Conservation (phyloP, 129 eudicot species). For the Erigeron canadensis region DNA sequence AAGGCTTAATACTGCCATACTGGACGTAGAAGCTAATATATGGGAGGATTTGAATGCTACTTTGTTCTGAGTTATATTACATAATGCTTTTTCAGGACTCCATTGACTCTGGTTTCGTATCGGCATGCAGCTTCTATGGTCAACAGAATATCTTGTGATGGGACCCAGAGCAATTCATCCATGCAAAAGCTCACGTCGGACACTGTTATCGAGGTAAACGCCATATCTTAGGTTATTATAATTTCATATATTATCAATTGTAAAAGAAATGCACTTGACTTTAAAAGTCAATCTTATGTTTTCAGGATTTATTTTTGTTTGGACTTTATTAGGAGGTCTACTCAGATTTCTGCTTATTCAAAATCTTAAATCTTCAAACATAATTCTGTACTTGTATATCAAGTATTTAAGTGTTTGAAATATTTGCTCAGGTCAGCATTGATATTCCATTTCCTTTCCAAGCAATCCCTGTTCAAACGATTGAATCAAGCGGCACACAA, state of each 20-base stretch:
- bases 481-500: conserved; percentile 89
- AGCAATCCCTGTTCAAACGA: conserved; percentile 69
- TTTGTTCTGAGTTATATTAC: conserved; percentile 53
- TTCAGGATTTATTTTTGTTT: neutral
- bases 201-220: conserved; percentile 78
- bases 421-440: conserved; percentile 67
- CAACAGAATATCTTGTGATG: conserved; percentile 76
- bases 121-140: conserved; percentile 99
- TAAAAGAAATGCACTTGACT: neutral
- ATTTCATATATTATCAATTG: neutral
- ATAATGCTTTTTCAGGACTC: conserved; percentile 84
- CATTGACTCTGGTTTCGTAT: conserved; percentile 93
- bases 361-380: neutral
- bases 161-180: conserved; percentile 43
- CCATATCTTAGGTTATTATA: neutral
- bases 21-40: conserved; percentile 9
- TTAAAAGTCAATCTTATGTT: neutral
- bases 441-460: conserved; percentile 89
- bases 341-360: no score
- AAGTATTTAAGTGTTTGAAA: neutral
- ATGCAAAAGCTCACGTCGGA: conserved; percentile 73
- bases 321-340: neutral
- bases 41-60: conserved; percentile 27
- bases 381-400: neutral
- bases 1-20: neutral